Conservation (phyloP, 768 basidiomycete species). For the Serendipita sp. region DNA sequence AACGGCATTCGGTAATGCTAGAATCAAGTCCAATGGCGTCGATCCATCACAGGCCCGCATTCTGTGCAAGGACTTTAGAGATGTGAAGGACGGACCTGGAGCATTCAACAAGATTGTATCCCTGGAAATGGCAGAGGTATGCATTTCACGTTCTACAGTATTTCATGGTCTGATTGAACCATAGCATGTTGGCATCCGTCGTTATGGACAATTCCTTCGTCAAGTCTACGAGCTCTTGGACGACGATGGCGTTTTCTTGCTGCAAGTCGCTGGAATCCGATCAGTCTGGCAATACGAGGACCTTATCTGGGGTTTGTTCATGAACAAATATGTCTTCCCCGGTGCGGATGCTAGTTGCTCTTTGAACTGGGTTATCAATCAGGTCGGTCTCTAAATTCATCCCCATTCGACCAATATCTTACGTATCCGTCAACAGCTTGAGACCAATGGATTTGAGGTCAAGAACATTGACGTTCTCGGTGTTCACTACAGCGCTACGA, state of each 20-base stretch:
- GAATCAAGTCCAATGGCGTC: slow-evolving; percentile 69
- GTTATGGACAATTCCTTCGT: slow-evolving; percentile 73
- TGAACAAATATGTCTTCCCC: slow-evolving; percentile 98
- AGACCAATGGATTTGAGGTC: slow-evolving; percentile 87
- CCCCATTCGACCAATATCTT: background rate
- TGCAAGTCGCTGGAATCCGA: slow-evolving; percentile 95
- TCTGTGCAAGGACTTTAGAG: slow-evolving; percentile 83
- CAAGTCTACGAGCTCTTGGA: slow-evolving; percentile 89
- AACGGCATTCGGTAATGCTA: slow-evolving; percentile 78
- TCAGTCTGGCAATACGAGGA: slow-evolving; percentile 99
- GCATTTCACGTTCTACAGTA: slow-evolving; percentile 9
- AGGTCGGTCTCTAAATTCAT: slow-evolving; percentile 29
- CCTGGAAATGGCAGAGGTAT: slow-evolving; percentile 94
- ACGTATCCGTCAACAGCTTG: slow-evolving; percentile 23
- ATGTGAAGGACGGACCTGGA: slow-evolving; percentile 53
- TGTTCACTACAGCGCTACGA: slow-evolving; percentile 89
- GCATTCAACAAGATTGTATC: slow-evolving; percentile 89
- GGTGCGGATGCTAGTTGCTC: slow-evolving; percentile 95
- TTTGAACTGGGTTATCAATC: slow-evolving; percentile 81
- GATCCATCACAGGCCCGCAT: slow-evolving; percentile 65
- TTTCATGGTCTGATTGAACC: slow-evolving; percentile 2
- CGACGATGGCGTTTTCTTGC: slow-evolving; percentile 85
- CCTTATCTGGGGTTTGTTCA: slow-evolving; percentile 92
- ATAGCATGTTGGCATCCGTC: slow-evolving; percentile 87
- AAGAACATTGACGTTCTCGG: slow-evolving; percentile 95